Evolutionary conservation across 2,329 filamentous ascomycete genomes (phyloP).

Genomic region (Aspergillus jensenii): DNA sequence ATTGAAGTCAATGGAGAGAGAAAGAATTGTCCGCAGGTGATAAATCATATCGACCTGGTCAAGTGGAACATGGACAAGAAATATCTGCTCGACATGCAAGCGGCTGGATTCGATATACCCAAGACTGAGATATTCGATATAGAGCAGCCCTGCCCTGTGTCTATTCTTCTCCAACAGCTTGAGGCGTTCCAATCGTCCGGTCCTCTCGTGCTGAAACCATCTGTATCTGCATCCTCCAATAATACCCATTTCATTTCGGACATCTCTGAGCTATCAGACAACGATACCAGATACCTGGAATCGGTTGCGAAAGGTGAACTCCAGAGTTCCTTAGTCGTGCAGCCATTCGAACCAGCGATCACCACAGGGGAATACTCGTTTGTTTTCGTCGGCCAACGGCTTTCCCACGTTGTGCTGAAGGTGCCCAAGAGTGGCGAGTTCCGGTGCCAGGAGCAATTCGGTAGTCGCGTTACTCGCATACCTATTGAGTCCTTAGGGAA

Average conservation of each 20-base stretch:
- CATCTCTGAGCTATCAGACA: background rate
- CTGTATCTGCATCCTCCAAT: background rate
- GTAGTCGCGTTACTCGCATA: background rate
- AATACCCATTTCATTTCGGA: background rate
- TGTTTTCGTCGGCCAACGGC: background rate
- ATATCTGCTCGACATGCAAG: background rate
- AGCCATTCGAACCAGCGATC: background rate
- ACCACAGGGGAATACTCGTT: background rate
- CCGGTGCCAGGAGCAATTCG: background rate
- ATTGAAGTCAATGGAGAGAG: background rate
- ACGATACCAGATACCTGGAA: background rate
- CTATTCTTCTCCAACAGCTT: background rate
- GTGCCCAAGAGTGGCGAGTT: background rate
- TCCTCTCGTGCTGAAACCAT: background rate
- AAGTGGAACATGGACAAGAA: constrained; percentile 1
- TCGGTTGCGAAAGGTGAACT: background rate
- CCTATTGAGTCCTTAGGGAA: background rate
- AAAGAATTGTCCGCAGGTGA: background rate
- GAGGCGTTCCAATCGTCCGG: background rate
- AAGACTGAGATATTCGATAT: background rate
- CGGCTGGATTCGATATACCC: background rate
- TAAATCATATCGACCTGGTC: background rate
- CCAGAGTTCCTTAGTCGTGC: background rate
- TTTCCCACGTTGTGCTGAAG: background rate
- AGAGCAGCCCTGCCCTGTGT: background rate